phyloP scores from a whole-genome alignment of 495 filamentous ascomycete genomes.

The Bryoglossum gracile region DNA sequence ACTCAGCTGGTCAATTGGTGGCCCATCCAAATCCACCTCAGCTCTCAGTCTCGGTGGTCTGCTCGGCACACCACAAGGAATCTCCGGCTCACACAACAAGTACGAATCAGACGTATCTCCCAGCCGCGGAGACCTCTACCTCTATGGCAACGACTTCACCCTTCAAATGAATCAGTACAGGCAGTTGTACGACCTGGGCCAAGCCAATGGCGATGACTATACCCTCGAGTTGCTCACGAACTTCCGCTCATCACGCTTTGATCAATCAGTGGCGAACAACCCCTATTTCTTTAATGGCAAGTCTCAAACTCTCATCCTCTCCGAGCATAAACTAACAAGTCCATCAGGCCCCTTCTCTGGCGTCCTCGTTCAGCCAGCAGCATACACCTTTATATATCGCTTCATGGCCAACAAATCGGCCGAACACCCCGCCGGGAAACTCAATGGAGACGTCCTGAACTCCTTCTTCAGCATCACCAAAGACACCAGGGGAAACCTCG shows the following conservation, averaged over 20 bases:
- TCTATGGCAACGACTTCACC: constrained; percentile 34
- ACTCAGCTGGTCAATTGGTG: constrained; percentile 12
- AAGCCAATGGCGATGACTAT: constrained; percentile 27
- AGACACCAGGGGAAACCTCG: constrained; percentile 29
- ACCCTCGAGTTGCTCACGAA: constrained; percentile 25
- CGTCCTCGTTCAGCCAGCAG: constrained; percentile 39
- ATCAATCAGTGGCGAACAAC: constrained; percentile 42
- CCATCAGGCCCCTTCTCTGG: constrained; percentile 45
- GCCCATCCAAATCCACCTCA: constrained; percentile 2
- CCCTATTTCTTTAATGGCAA: constrained; percentile 47
- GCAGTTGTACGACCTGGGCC: constrained; percentile 27
- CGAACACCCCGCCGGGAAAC: constrained; percentile 38
- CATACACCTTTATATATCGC: constrained; percentile 35
- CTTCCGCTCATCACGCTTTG: constrained; percentile 33
- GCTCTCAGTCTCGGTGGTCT: neutral
- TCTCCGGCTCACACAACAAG: constrained; percentile 32
- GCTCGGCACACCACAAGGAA: constrained; percentile 12
- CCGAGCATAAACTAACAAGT: no score
- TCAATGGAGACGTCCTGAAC: constrained; percentile 36
- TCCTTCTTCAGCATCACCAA: constrained; percentile 40
- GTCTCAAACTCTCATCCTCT: no score
- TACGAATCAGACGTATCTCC: constrained; percentile 51
- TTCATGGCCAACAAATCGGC: constrained; percentile 42
- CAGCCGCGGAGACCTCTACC: constrained; percentile 45
- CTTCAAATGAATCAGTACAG: constrained; percentile 40